Percentiles rank a stretch among this genome's conserved stretches.
These are phyloP conservation scores for Alternaria triticimaculans DNA, from an alignment of 2,329 filamentous ascomycete genomes.

Conservation along the genomic window DNA sequence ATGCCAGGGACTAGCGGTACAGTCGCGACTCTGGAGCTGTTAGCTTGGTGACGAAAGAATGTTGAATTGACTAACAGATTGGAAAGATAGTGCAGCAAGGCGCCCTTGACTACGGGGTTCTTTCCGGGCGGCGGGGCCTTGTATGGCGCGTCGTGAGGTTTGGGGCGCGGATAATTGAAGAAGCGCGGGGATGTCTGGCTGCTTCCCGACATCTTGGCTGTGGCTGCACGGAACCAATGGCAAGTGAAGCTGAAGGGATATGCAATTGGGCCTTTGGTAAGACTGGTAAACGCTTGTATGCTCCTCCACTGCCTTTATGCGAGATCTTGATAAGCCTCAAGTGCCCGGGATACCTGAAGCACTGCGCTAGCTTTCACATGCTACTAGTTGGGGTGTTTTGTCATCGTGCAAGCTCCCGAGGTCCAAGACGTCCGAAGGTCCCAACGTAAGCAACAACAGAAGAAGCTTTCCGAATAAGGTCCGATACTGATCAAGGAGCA, in stretches of 20 bases:
- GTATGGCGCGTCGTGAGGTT: slow-evolving; percentile 42
- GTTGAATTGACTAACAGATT: slow-evolving; percentile 59
- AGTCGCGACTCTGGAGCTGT: slow-evolving; percentile 62
- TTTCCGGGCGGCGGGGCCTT: slow-evolving; percentile 48
- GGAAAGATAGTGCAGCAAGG: slow-evolving; percentile 66
- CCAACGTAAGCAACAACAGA: background rate
- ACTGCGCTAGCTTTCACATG: slow-evolving; percentile 3
- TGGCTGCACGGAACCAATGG: background rate
- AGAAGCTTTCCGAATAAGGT: background rate
- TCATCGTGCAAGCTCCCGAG: background rate
- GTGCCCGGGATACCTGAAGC: background rate
- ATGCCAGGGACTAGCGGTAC: slow-evolving; percentile 67
- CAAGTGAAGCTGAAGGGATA: background rate
- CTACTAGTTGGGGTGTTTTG: background rate
- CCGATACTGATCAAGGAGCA: background rate
- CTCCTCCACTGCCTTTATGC: background rate
- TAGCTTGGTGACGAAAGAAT: slow-evolving; percentile 17
- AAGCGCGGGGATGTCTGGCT: slow-evolving; percentile 28
- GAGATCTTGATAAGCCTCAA: background rate
- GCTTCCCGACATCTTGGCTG: slow-evolving; percentile 31
- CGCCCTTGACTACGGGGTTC: slow-evolving; percentile 75
- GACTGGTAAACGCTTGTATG: background rate
- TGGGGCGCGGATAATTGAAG: slow-evolving; percentile 47
- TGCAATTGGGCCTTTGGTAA: background rate
- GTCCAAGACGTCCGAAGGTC: background rate